Base-by-base conservation (phyloP, 495 filamentous ascomycete genomes). In the Hapsidospora chrysogenum region DNA sequence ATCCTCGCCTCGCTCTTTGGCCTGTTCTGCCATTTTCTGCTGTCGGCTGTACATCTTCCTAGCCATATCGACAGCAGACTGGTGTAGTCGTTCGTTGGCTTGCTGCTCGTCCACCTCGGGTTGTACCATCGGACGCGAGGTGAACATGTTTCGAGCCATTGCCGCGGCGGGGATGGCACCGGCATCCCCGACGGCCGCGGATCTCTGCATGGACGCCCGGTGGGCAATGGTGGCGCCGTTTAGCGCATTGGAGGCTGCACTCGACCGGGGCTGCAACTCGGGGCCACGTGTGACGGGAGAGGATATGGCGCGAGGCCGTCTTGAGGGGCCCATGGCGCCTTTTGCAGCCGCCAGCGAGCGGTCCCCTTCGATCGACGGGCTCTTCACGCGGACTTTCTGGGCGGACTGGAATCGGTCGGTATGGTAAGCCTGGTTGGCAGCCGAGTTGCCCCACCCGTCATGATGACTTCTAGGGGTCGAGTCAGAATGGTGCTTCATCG, bases 61-160 rank as follows among this genome's bases (percentile, higher is more conserved):
- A 17, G 85, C 83, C 83, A 93, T 92, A 3, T 76, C 80, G 1
- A 92, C 54, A 3, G 85, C 80, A 13, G 85, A 84, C 14, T 84
- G 83, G 39, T 73, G 79, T 1, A 92, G 55, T 4, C 74, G 72
- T 48, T 80, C 76, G 22, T 70, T 62, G 35, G 66, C 71, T 29
- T 70, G 75, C 51, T 74, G 62, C 41, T 92, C 85, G 23, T 92
- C 77, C 0, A 74, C 47, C 46, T 92, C 83, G 5, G 62, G 56
- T 21, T 70, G 59, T 4, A 89, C 72, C 0, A 78, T 80, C 9
- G 85, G 85, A 31, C 72, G 57, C 2, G 80, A 75, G 1, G 78
- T 84, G 43, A 75, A 87, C 63, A 92, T 74, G 20, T 71, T 71
- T 38, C 72, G 61, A 36, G 56, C 45, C 64, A 72, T 59, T 9